Conservation (phyloP, 805 yeast species). For the Myxozyma vanderwaltii region DNA sequence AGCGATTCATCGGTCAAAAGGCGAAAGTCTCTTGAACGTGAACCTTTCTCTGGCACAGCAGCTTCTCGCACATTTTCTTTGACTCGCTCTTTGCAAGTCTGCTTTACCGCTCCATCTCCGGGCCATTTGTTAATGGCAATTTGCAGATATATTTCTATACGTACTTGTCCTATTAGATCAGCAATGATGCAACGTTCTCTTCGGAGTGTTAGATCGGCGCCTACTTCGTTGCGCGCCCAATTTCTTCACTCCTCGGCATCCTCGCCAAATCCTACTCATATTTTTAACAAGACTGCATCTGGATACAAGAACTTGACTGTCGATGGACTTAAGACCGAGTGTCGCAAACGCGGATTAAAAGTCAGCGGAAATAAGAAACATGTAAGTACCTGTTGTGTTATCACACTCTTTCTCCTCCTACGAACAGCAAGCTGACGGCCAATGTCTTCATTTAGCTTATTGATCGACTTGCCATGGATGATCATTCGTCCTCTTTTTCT, state of each 20-base stretch:
- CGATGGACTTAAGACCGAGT: constrained; percentile 29
- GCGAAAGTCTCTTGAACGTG: too few species aligned
- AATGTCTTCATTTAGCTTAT: constrained; percentile 19
- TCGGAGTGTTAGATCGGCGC: constrained; percentile 29
- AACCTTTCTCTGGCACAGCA: too few species aligned
- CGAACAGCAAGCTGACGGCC: too few species aligned
- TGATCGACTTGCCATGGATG: constrained; percentile 32
- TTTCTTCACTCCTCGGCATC: constrained; percentile 33
- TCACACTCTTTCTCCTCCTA: not conserved
- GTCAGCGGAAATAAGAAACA: constrained; percentile 34
- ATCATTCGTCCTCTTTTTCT: constrained; percentile 23
- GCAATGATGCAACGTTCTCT: constrained; percentile 26
- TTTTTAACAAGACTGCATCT: constrained; percentile 22
- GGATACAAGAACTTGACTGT: constrained; percentile 31
- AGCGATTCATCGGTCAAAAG: not conserved
- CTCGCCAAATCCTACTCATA: constrained; percentile 31
- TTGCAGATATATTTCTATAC: not conserved
- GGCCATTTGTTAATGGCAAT: too few species aligned
- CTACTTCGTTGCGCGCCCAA: constrained; percentile 29
- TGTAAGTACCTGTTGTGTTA: constrained; percentile 6
- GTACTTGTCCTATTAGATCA: not conserved
- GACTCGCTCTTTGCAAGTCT: too few species aligned
- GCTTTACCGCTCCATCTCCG: too few species aligned
- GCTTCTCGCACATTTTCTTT: too few species aligned
- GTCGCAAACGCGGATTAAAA: constrained; percentile 34